These are phyloP conservation scores for Metschnikowia reukaufii DNA, from an alignment of 805 yeast species.

Conservation along the genomic window DNA sequence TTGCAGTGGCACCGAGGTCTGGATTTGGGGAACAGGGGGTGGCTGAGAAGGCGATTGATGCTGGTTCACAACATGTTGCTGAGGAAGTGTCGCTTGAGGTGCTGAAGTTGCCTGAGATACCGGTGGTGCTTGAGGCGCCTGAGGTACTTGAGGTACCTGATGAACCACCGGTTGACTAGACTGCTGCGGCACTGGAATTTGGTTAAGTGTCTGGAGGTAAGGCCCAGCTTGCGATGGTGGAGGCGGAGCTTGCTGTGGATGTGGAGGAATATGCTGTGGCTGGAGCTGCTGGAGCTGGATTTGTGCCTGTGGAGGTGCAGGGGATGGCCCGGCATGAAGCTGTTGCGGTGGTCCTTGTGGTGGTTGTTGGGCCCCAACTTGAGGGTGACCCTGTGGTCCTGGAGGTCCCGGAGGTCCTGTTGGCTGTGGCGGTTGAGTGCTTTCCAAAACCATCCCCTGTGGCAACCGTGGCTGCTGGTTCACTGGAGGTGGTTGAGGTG, in stretches of 20 bases:
- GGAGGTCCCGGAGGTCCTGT: slow-evolving; percentile 14
- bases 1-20: background rate
- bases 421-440: slow-evolving; percentile 25
- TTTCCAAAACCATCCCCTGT: slow-evolving; percentile 61
- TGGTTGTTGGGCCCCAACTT: slow-evolving; percentile 10
- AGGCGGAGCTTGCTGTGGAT: background rate
- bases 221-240: slow-evolving; percentile 6
- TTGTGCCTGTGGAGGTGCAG: slow-evolving; percentile 4
- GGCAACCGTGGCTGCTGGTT: slow-evolving; percentile 63
- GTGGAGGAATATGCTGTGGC: background rate
- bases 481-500: slow-evolving; percentile 67
- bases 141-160: slow-evolving; percentile 8
- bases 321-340: slow-evolving; percentile 7
- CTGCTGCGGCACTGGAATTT: slow-evolving; percentile 17
- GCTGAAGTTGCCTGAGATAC: background rate
- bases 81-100: background rate
- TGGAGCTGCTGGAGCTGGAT: slow-evolving; percentile 1
- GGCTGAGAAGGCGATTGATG: slow-evolving; percentile 14
- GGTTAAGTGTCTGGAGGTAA: slow-evolving; percentile 16
- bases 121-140: background rate
- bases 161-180: slow-evolving; percentile 17
- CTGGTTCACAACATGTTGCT: background rate
- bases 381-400: slow-evolving; percentile 11
- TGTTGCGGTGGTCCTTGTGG: background rate
- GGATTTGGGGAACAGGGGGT: slow-evolving; percentile 13